Base-by-base conservation (phyloP, 2,329 filamentous ascomycete species). In the Thelonectria blattea region DNA sequence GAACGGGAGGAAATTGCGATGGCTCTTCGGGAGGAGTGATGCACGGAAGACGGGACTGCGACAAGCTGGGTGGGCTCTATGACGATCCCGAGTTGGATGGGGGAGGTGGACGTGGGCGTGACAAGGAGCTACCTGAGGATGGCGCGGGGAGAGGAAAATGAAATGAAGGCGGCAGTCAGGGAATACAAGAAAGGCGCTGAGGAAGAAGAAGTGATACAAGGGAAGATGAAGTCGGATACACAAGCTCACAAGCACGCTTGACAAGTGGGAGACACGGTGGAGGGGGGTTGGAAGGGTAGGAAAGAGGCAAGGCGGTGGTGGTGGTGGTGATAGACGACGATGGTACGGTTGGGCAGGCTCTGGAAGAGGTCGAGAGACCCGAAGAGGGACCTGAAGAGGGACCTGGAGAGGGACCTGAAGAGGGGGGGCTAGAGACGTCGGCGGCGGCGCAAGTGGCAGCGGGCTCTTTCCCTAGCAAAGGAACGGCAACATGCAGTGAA, bases 291-390 rank as follows among this genome's bases (percentile, higher is more conserved):
- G 39, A 61, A 49, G 22, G 24, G 15, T 5, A 56, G 60, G 47
- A 54, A 48, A 54, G 22, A 39, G 43, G 49, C 57, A 64, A 64
- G 59, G 64, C 60, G 65, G 65, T 60, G 63, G 58, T 67, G 65
- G 65, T 60, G 63, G 58, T 67, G 63, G 57, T 58, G 63, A 52
- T 58, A 7, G 27, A 30, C 27, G 67, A 37, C 49, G 56, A 65
- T 67, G 64, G 67, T 66, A 64, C 67, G 64, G 68, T 70, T 24
- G 22, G 22, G 22, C 63, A 67, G 48, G 68, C 51, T 67, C 65
- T 69, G 58, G 47, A 6, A 55, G 58, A 52, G 20, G 20, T 42
- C 17, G 17, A n/a, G 17, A n/a, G 17, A 18, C 17, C 39, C 7
- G 8, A n/a, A n/a, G 37, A 41, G 37, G 37, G 37, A 41, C 37